A percentile compares a stretch with the other conserved stretches of the same genome.
These are phyloP conservation scores for Penicillium desertorum DNA, from an alignment of 495 filamentous ascomycete genomes.

Conservation along the genomic window DNA sequence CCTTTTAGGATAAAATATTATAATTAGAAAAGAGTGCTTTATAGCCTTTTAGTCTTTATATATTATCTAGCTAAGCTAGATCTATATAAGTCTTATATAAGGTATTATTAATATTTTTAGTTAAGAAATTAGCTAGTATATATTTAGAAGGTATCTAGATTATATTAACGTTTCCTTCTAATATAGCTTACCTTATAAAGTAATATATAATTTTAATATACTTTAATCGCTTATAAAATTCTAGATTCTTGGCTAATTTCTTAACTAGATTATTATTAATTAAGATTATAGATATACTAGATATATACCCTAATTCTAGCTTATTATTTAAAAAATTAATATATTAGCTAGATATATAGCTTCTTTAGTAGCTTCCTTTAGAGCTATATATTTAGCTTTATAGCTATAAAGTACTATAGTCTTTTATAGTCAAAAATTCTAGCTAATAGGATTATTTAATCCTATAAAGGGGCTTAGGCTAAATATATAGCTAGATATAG, in stretches of 20 bases:
- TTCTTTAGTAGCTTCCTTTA: conserved; percentile 25
- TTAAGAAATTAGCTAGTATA: no score
- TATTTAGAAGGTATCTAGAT: no score
- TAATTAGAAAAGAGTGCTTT: no score
- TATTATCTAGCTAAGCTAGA: no score
- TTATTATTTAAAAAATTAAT: conserved; percentile 16
- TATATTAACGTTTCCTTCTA: no score
- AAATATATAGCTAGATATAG: neutral
- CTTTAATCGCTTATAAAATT: neutral
- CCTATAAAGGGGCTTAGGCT: neutral
- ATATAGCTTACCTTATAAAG: conserved; percentile 18
- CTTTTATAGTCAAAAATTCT: neutral
- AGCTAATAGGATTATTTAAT: neutral
- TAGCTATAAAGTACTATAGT: neutral
- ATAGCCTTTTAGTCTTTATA: no score
- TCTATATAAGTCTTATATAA: no score
- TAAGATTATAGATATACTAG: no score
- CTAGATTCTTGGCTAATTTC: neutral
- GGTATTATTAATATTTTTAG: no score
- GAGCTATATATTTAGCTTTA: conserved; percentile 18
- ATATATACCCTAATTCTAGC: no score
- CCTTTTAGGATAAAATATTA: no score
- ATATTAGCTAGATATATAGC: conserved; percentile 17
- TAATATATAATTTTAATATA: neutral
- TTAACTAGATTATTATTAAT: neutral